Base-by-base conservation (phyloP, 352 stramenopile genomes). In the Globisporangium solare region DNA sequence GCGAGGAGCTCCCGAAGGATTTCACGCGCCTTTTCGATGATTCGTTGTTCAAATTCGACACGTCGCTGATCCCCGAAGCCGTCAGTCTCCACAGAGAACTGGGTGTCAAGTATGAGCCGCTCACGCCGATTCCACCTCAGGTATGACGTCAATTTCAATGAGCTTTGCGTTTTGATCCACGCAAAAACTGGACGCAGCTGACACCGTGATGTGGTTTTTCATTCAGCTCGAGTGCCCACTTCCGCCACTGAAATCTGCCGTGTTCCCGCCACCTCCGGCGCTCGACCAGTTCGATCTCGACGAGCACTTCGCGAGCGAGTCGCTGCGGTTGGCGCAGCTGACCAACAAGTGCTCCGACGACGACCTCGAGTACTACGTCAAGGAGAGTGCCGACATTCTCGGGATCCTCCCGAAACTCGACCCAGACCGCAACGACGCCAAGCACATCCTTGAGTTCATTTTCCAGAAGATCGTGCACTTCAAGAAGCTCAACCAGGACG, bases 251-350 rank as follows among this genome's bases (percentile, higher is more conserved):
- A 88, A 92, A 60, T 91, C 95, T 15, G 93, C 95, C 6, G 89
- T 97, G 13, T 98, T 98, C 56, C 86, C 78, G 11, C 89, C 88
- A 22, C 77, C 91, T 10, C 95, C 96, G 6, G 89, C 91, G 37
- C 68, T 99, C 27, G 96, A 99, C 56, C 90, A 98, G 59, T 98
- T 98, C 62, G 93, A 98, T 79, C 78, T 99, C 17, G 96, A 99
- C 66, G 96, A 98, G 67, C 92, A 98, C 66, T 98, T 98, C 64
- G 92, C 94, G 13, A 95, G 87, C 61, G 86, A 97, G 58, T 83
- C 79, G 15, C 69, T 97, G 40, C 86, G 94, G 15, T 77, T 99
- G 35, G 92, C 92, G 1, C 91, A 98, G 68, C 88, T 99, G 47
- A 97, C 90, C 11, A 98, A 98, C 74, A 97, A 98, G 75, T 98